Evolutionary conservation across 345 rosid species (phyloP).

Genomic region (Anacardium occidentale): DNA sequence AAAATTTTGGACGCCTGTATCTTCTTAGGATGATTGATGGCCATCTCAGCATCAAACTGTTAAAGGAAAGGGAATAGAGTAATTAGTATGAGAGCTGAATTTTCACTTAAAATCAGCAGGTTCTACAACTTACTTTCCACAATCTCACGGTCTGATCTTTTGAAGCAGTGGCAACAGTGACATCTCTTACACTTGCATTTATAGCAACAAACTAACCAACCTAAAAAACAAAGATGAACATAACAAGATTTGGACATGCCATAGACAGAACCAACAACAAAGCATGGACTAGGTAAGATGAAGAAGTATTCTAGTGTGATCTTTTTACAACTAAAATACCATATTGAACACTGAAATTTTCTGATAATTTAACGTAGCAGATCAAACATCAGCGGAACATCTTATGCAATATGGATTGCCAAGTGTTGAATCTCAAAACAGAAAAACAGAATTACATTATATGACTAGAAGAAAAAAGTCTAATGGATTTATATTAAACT

Average conservation of each 20-base stretch:
- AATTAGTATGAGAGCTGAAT: slow-evolving; percentile 16
- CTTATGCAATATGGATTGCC: neutral
- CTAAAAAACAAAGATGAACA: neutral
- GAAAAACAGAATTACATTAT: neutral
- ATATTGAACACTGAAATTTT: neutral
- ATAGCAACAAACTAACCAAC: neutral
- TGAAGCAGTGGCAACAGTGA: slow-evolving; percentile 77
- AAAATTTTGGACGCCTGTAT: slow-evolving; percentile 72
- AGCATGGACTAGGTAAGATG: neutral
- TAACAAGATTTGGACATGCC: neutral
- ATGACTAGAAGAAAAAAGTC: neutral
- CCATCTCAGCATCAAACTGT: slow-evolving; percentile 54
- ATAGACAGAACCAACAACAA: neutral
- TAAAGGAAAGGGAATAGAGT: slow-evolving; percentile 18
- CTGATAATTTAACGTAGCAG: neutral
- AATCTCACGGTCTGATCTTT: slow-evolving; percentile 88
- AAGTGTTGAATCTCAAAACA: neutral
- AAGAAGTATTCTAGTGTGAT: neutral
- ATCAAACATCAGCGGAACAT: neutral
- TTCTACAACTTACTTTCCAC: slow-evolving; percentile 68
- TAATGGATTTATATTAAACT: neutral
- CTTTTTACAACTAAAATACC: neutral
- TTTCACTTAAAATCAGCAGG: slow-evolving; percentile 6
- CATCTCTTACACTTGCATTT: slow-evolving; percentile 45
- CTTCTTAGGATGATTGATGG: slow-evolving; percentile 39